phyloP scores from a whole-genome alignment of 257 asterid genomes.

The Solanum tarijense region DNA sequence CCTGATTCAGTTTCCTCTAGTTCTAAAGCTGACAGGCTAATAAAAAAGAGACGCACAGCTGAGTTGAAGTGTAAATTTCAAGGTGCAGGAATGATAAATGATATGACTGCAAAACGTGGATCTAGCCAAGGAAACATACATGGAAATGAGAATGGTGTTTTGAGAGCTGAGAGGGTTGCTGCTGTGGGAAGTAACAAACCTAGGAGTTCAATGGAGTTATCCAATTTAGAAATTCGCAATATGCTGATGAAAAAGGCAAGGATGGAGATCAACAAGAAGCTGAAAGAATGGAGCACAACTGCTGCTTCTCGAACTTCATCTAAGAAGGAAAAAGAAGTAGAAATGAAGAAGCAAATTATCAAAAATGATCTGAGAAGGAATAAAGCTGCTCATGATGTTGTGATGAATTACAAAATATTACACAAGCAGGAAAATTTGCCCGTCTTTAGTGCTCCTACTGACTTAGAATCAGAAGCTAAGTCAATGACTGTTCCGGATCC shows the following conservation, averaged over 20 bases:
- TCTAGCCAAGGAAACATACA: slow-evolving; percentile 7
- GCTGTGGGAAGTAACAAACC: not conserved
- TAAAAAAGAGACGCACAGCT: slow-evolving; percentile 26
- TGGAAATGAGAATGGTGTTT: slow-evolving; percentile 5
- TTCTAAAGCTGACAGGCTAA: not conserved
- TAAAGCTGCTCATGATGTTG: not conserved
- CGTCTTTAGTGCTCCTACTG: slow-evolving; percentile 8
- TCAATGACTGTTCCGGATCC: slow-evolving; percentile 58
- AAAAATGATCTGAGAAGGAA: slow-evolving; percentile 2
- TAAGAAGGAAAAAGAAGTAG: slow-evolving; percentile 3
- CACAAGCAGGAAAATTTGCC: slow-evolving; percentile 11
- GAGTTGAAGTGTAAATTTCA: not conserved
- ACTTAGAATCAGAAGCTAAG: slow-evolving; percentile 8
- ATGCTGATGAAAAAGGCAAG: slow-evolving; percentile 35
- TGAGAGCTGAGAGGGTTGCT: not conserved
- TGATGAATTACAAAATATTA: not conserved
- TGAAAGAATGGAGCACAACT: slow-evolving; percentile 19
- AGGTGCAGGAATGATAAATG: slow-evolving; percentile 2
- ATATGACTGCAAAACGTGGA: slow-evolving; percentile 6
- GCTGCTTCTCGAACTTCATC: slow-evolving; percentile 11
- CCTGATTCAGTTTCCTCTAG: slow-evolving; percentile 8
- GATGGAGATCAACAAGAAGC: slow-evolving; percentile 26
- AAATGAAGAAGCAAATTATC: slow-evolving; percentile 4
- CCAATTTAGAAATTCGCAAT: slow-evolving; percentile 15
- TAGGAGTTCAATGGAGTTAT: slow-evolving; percentile 13